These are phyloP conservation scores for Tolypocladium inflatum DNA, from an alignment of 2,329 filamentous ascomycete genomes.

Conservation along the genomic window DNA sequence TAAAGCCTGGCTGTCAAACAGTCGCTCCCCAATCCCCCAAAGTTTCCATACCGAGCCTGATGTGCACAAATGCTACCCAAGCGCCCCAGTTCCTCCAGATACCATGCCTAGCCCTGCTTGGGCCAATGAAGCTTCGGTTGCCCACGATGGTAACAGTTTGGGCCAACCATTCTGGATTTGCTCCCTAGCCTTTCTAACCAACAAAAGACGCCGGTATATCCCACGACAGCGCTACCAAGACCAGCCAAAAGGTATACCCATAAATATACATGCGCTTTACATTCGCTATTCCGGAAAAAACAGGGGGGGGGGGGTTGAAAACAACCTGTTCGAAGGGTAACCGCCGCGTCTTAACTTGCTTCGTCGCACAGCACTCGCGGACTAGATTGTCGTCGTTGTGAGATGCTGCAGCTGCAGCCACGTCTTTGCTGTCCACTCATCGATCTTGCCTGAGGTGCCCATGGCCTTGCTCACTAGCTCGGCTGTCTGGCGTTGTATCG, in stretches of 20 bases:
- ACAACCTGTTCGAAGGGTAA: neutral
- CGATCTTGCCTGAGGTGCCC: slow-evolving; percentile 23
- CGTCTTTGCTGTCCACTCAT: slow-evolving; percentile 27
- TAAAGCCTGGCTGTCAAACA: neutral
- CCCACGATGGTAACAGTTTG: neutral
- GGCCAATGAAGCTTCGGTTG: neutral
- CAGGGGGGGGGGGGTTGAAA: neutral
- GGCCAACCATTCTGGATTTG: neutral
- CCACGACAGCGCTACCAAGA: neutral
- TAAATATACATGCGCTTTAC: neutral
- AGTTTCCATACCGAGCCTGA: neutral
- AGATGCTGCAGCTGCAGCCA: slow-evolving; percentile 22
- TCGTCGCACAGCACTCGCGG: neutral
- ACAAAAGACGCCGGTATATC: neutral
- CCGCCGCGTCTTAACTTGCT: neutral
- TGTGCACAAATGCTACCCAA: neutral
- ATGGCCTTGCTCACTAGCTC: slow-evolving; percentile 31
- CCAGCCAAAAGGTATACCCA: neutral
- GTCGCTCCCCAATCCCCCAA: neutral
- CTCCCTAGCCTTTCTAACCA: neutral
- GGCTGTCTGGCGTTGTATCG: slow-evolving; percentile 31
- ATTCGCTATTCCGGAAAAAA: neutral
- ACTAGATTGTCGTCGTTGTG: slow-evolving; percentile 5
- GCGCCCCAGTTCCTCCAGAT: neutral
- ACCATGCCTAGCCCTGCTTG: neutral